phyloP scores from a whole-genome alignment of 345 rosid species.

The Durio zibethinus region DNA sequence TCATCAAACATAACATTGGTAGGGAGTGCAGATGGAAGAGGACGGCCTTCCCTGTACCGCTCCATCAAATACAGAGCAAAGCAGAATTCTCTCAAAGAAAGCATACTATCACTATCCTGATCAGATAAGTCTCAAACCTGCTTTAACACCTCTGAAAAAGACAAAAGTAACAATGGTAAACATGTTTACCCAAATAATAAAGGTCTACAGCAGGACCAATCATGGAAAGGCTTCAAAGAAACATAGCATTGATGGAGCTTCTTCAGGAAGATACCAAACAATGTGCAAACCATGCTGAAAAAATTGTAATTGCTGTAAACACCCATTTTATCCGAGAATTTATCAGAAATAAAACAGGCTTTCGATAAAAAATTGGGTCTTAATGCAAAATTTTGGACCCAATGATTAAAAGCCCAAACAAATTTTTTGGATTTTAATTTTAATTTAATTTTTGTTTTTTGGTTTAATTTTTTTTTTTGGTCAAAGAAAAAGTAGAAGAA shows the following conservation, averaged over 20 bases:
- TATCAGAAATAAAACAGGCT: too few species aligned
- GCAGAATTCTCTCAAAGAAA: conserved; percentile 96
- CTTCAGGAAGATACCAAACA: not conserved
- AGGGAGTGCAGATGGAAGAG: conserved; percentile 83
- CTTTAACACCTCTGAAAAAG: conserved; percentile 78
- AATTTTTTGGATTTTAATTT: too few species aligned
- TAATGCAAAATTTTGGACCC: too few species aligned
- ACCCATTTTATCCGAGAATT: too few species aligned
- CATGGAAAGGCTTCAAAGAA: conserved; percentile 3
- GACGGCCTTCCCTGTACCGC: conserved; percentile 86
- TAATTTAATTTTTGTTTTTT: too few species aligned
- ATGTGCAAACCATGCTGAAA: not conserved
- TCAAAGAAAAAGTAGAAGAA: too few species aligned
- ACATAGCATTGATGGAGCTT: not conserved
- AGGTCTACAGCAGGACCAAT: conserved; percentile 5
- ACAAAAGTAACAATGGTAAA: conserved; percentile 25
- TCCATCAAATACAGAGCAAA: conserved; percentile 96
- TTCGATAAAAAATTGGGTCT: too few species aligned
- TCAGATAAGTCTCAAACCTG: conserved; percentile 98
- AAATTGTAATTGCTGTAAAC: too few species aligned
- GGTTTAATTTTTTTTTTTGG: too few species aligned
- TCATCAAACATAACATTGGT: conserved; percentile 80
- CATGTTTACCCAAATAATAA: conserved; percentile 12
- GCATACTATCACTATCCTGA: conserved; percentile 98
- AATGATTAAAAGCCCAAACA: too few species aligned